These are phyloP conservation scores for Dovyalis caffra DNA, from an alignment of 345 rosid species.

Conservation along the genomic window DNA sequence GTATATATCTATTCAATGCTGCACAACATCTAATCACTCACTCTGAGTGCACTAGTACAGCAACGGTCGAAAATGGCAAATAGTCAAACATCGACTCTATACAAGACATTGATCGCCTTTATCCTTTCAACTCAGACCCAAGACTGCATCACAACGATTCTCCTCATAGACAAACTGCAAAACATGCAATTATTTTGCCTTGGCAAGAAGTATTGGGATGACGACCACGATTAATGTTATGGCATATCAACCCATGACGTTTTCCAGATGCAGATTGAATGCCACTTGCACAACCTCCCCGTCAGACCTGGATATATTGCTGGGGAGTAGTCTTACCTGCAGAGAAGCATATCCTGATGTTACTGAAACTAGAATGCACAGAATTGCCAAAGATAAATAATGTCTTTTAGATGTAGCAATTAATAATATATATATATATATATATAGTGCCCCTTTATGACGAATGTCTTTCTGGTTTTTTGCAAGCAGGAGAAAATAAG, in stretches of 20 bases:
- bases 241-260: neutral
- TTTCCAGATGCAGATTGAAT: neutral
- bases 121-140: neutral
- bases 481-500: too few relatives aligned
- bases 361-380: too few relatives aligned
- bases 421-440: too few relatives aligned
- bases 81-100: constrained; percentile 26
- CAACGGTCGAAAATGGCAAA: constrained; percentile 11
- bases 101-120: constrained; percentile 25
- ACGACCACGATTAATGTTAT: neutral
- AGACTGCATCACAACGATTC: constrained; percentile 8
- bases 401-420: too few relatives aligned
- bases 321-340: constrained; percentile 25
- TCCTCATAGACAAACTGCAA: constrained; percentile 9
- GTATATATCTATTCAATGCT: constrained; percentile 22
- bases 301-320: constrained; percentile 7
- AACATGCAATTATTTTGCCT: neutral
- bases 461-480: too few relatives aligned
- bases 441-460: too few relatives aligned
- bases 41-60: constrained; percentile 17
- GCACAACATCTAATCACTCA: constrained; percentile 23
- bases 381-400: too few relatives aligned
- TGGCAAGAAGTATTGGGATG: neutral
- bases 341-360: neutral
- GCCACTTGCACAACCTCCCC: neutral